Evolutionary conservation across 306 rosid species (phyloP), one percentile per base, ranked within the genome.

Genomic region (Prunus dulcis): DNA sequence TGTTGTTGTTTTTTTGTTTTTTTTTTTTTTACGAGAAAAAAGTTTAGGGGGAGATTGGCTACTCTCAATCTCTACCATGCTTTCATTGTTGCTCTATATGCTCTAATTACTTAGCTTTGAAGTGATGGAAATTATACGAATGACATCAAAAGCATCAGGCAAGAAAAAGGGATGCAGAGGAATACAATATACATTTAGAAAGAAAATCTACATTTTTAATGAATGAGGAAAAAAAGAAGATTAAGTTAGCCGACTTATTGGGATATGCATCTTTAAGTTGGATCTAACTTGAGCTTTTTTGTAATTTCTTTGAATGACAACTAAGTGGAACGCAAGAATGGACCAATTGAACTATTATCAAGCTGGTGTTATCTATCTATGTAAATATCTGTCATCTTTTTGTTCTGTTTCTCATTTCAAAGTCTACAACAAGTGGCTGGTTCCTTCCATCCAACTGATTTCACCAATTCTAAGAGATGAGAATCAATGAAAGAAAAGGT

Each of bases 71-170:
- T 34, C 41, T 22, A 23, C 12, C 72, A 7, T 46, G 20, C 45
- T 71, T 73, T 51, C 58, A 72, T 66, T 67, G 76, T 64, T 74
- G 58, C 67, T 82, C 67, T 77, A 11, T 38, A 49, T 66, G 76
- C 64, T 75, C 62, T 80, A 30, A 71, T 77, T 84, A 58, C 93
- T 86, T 82, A 79, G 51, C 76, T 82, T 76, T 76, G 85, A 83
- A 81, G 85, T 69, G 81, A 67, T 71, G 62, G 12, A 18, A 17
- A 18, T 27, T 73, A 43, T 19, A 73, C 10, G 41, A 25, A 17
- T 73, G 77, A 46, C 69, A 73, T 19, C 15, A 61, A 73, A 60
- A 25, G 77, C 60, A 73, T 17, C 69, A 19, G 69, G 15, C 69
- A 27, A 47, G 60, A 25, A 73, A 43, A 62, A 27, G 58, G 9